Evolutionary conservation across 2,329 filamentous ascomycete species (phyloP).

Genomic region (Endocalyx cinctus): DNA sequence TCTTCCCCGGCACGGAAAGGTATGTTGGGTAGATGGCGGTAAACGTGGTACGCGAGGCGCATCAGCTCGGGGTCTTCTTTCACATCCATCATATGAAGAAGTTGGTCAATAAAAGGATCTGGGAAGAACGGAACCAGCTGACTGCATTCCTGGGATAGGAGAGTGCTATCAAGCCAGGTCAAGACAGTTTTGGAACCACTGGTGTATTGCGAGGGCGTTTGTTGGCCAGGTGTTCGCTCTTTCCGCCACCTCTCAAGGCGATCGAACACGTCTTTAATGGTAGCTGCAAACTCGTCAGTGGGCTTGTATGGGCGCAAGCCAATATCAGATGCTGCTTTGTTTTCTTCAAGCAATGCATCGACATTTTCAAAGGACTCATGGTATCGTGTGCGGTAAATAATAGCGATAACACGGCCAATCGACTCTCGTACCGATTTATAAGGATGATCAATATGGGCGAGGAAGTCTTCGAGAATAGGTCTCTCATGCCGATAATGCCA

Average conservation of each 20-base stretch:
- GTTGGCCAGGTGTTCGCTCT: slow-evolving; percentile 78
- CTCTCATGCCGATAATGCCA: slow-evolving; percentile 95
- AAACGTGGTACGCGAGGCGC: slow-evolving; percentile 91
- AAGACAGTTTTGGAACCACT: slow-evolving; percentile 94
- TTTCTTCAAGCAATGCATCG: slow-evolving; percentile 65
- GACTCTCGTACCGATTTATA: slow-evolving; percentile 97
- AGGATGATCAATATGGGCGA: slow-evolving; percentile 88
- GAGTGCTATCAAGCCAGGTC: slow-evolving; percentile 86
- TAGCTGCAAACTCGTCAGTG: slow-evolving; percentile 65
- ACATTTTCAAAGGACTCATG: slow-evolving; percentile 91
- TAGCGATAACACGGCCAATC: slow-evolving; percentile 83
- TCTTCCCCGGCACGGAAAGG: slow-evolving; percentile 86
- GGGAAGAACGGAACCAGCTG: slow-evolving; percentile 90
- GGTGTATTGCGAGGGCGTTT: slow-evolving; percentile 91
- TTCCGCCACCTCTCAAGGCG: slow-evolving; percentile 84
- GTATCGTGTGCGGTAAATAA: slow-evolving; percentile 86
- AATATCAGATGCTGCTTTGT: slow-evolving; percentile 75
- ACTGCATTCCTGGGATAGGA: slow-evolving; percentile 89
- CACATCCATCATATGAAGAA: slow-evolving; percentile 99
- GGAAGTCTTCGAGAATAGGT: slow-evolving; percentile 83
- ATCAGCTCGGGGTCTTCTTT: slow-evolving; percentile 97
- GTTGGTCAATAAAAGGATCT: slow-evolving; percentile 80
- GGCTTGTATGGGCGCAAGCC: slow-evolving; percentile 82
- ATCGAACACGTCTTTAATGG: slow-evolving; percentile 69
- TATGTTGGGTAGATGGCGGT: slow-evolving; percentile 92